phyloP scores from a whole-genome alignment of 805 yeast genomes.

The Saccharomycopsis guyanensis region DNA sequence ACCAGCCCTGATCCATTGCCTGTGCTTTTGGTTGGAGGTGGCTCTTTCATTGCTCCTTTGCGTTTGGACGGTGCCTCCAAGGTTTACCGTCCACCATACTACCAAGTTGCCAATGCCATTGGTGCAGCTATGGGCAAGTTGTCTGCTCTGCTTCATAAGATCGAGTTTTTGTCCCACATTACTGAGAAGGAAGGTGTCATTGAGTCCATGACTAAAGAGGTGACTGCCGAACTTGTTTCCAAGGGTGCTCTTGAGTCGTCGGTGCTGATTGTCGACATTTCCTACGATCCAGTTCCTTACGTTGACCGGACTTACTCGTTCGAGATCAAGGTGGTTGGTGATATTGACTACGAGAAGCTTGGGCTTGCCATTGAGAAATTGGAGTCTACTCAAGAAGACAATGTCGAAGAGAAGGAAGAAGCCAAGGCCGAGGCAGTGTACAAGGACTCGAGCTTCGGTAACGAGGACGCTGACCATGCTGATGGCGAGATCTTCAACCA shows the following conservation, averaged over 20 bases:
- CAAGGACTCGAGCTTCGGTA: conserved; percentile 15
- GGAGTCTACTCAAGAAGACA: conserved; percentile 6
- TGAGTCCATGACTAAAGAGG: conserved; percentile 24
- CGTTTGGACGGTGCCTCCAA: conserved; percentile 34
- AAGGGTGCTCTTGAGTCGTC: conserved; percentile 26
- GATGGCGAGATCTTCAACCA: conserved; percentile 26
- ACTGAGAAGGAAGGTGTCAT: conserved; percentile 21
- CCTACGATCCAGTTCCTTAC: conserved; percentile 29
- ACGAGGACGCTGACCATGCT: conserved; percentile 5
- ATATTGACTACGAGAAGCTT: conserved; percentile 33
- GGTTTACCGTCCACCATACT: conserved; percentile 35
- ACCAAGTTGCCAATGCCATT: conserved; percentile 42
- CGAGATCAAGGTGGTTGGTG: conserved; percentile 35
- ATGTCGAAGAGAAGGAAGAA: conserved; percentile 1
- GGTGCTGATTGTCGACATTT: conserved; percentile 26
- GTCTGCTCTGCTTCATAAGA: conserved; percentile 27
- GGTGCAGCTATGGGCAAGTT: conserved; percentile 44
- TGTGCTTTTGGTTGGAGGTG: conserved; percentile 42
- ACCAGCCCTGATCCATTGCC: conserved; percentile 38
- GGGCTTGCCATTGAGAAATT: conserved; percentile 2
- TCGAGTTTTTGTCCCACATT: conserved; percentile 7
- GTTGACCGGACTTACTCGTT: conserved; percentile 30
- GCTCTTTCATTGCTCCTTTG: conserved; percentile 38
- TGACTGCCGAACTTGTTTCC: conserved; percentile 21
- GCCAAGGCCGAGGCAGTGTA: conserved; percentile 9